Conservation (phyloP, 1,284 basidiomycete genomes). For the Moesziomyces sp. region DNA sequence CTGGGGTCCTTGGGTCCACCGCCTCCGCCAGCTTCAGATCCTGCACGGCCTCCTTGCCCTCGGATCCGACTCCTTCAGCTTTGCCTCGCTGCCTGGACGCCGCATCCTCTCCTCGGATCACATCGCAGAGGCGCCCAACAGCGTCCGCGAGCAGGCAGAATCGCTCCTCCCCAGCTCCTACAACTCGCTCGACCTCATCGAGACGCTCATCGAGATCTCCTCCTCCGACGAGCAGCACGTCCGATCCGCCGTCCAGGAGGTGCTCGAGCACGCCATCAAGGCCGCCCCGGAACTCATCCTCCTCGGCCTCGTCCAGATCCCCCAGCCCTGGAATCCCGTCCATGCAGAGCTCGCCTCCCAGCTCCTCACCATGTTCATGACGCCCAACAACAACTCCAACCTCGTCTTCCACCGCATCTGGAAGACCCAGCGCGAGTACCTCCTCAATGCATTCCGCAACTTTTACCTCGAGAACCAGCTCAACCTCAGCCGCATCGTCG, state of each 20-base stretch:
- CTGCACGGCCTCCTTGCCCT: constrained; percentile 87
- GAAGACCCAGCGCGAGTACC: constrained; percentile 85
- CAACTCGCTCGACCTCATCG: constrained; percentile 92
- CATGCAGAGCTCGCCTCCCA: constrained; percentile 86
- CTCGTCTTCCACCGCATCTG: constrained; percentile 96
- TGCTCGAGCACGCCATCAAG: constrained; percentile 67
- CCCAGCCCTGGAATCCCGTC: constrained; percentile 85
- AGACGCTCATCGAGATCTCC: constrained; percentile 86
- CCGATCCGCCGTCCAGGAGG: constrained; percentile 56
- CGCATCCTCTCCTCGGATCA: constrained; percentile 54
- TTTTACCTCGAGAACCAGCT: constrained; percentile 92
- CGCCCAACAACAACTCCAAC: constrained; percentile 90
- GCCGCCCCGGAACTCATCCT: constrained; percentile 93
- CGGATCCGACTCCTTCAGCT: constrained; percentile 81
- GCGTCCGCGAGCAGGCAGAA: constrained; percentile 76
- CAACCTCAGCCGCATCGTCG: constrained; percentile 92
- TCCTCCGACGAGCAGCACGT: constrained; percentile 78
- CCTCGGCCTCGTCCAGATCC: constrained; percentile 89
- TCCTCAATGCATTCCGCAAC: constrained; percentile 86
- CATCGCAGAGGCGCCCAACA: constrained; percentile 76
- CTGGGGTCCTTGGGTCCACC: constrained; percentile 78
- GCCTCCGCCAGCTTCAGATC: constrained; percentile 84
- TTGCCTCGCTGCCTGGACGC: constrained; percentile 69
- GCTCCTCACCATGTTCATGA: constrained; percentile 88
- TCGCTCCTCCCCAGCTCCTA: constrained; percentile 89